Conservation (phyloP, 1,284 basidiomycete species). For the Apiotrichum siamense region DNA sequence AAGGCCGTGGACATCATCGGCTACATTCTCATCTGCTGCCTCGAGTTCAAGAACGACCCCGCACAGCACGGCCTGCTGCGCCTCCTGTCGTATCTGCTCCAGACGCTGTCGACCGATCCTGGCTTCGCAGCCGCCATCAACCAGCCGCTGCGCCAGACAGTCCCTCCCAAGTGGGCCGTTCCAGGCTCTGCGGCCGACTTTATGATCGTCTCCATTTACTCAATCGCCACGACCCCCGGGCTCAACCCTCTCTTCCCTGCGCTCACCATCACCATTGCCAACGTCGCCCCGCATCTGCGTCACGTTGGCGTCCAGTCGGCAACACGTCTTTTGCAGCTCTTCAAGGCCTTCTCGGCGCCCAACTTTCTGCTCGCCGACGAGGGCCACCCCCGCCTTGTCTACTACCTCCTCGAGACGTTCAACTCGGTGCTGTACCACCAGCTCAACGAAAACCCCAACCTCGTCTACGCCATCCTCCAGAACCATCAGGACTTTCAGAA, state of each 20-base stretch:
- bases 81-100: conserved; percentile 82
- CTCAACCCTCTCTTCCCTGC: conserved; percentile 83
- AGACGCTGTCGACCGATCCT: conserved; percentile 78
- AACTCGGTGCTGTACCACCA: conserved; percentile 72
- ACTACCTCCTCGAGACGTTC: conserved; percentile 69
- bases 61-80: conserved; percentile 88
- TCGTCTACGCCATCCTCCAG: conserved; percentile 78
- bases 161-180: conserved; percentile 68
- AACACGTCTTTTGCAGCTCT: conserved; percentile 74
- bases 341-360: conserved; percentile 82
- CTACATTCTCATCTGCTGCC: conserved; percentile 67
- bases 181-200: conserved; percentile 76
- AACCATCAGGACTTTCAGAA: conserved; percentile 77
- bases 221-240: conserved; percentile 81
- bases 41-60: conserved; percentile 87
- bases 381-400: conserved; percentile 83
- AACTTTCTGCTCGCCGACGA: conserved; percentile 86
- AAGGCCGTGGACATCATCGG: conserved; percentile 67
- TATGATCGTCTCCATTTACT: conserved; percentile 82
- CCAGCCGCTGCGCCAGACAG: conserved; percentile 52
- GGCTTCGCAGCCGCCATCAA: conserved; percentile 65
- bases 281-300: conserved; percentile 77
- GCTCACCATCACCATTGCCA: conserved; percentile 80
- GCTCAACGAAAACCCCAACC: conserved; percentile 67
- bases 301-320: conserved; percentile 74